Conservation (phyloP, 2,329 filamentous ascomycete species). For the Eutypella sp. region DNA sequence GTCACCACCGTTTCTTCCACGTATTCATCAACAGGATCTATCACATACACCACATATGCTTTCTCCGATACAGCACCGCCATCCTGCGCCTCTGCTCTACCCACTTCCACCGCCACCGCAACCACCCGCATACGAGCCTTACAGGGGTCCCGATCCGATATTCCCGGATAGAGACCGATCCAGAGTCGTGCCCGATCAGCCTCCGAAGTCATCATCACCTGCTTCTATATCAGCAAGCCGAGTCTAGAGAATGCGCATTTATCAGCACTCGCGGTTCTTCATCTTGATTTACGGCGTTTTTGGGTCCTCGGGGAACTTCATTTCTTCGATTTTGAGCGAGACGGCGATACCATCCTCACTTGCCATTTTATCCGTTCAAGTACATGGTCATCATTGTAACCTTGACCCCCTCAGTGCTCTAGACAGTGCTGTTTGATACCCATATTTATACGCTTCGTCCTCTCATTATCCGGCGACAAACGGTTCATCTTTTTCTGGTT, state of each 20-base stretch:
- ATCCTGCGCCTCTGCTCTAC: constrained; percentile 18
- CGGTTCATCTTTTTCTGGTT: no score
- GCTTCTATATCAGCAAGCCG: constrained; percentile 23
- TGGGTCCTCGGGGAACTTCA: not conserved
- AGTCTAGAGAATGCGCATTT: constrained; percentile 4
- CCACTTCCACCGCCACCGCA: constrained; percentile 18
- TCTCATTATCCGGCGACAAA: not conserved
- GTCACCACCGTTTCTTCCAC: constrained; percentile 23
- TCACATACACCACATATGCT: constrained; percentile 17
- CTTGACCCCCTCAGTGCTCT: not conserved
- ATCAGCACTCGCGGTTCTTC: not conserved
- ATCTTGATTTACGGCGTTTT: not conserved
- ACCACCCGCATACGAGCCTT: constrained; percentile 19
- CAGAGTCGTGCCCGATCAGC: constrained; percentile 23
- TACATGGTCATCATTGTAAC: not conserved
- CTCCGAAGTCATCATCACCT: constrained; percentile 19
- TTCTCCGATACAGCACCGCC: constrained; percentile 20
- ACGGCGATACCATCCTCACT: not conserved
- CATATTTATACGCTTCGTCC: not conserved
- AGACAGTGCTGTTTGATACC: constrained; percentile 1
- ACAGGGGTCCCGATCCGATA: constrained; percentile 25
- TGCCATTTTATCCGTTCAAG: no score
- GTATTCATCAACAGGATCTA: constrained; percentile 20
- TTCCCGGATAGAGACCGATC: constrained; percentile 28
- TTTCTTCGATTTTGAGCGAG: not conserved